Base-by-base conservation (phyloP, 1,284 basidiomycete genomes). In the Ganoderma multipileum region DNA sequence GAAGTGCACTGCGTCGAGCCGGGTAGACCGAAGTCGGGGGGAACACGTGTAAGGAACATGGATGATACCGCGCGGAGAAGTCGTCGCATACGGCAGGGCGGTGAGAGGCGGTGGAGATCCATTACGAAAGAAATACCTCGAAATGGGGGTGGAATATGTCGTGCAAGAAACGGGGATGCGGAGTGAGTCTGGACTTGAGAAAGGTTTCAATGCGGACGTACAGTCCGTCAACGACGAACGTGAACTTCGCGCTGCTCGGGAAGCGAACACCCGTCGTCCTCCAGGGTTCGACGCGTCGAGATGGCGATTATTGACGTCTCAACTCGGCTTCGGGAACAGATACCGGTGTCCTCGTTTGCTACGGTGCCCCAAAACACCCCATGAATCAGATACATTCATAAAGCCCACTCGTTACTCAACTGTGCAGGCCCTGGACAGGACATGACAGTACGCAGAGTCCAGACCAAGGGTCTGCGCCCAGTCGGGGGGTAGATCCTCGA, bases 181-280 rank as follows among this genome's bases (percentile, higher is more conserved):
- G 61, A 16, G 39, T 7, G 63, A 41, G 58, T 26, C 58, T 39
- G 20, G 58, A 38, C 55, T 23, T n/a, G 9, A n/a, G 33, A 38
- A 33, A 58, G 38, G 58, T 23, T 41, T 12, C 11, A 41, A 41
- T 38, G 63, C 39, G 55, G 65, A 76, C 83, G 75, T 69, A 87
- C 86, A 81, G 79, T 68, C 86, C 86, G 59, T 84, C 84, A 6
- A 81, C 85, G 63, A 85, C 86, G 68, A 82, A 86, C 1, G 81
- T 79, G 75, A 85, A 87, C 67, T 84, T 83, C 20, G 85, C 86
- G 16, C 86, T 85, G 63, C 87, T 83, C 6, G 85, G 86, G 73
- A 81, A 86, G 28, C 86, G 82, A 55, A 83, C 79, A 63, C 87
- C 85, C 68, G 85, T 81, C 87, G 86, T 16, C 85, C 84, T 18